A percentile compares a stretch with the other conserved stretches of the same genome.
These are phyloP conservation scores for Trichophyton benhamiae DNA, from an alignment of 2,329 filamentous ascomycete genomes.

Conservation along the genomic window DNA sequence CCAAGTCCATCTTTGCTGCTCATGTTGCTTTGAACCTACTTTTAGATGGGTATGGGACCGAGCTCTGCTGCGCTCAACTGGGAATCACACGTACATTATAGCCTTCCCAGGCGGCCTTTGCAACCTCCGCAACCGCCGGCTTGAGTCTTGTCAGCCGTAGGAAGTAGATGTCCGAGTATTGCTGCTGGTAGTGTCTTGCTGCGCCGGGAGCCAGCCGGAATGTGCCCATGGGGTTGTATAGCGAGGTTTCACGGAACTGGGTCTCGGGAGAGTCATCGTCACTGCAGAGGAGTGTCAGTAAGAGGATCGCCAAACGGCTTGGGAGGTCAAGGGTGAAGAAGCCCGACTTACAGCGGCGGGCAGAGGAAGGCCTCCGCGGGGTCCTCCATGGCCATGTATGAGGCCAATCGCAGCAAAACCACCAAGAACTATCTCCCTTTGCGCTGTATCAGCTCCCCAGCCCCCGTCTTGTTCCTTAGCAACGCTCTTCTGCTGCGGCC, in stretches of 20 bases:
- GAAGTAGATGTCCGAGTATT: constrained; percentile 98
- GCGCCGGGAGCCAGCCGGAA: constrained; percentile 58
- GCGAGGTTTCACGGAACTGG: constrained; percentile 43
- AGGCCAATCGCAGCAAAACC: no score
- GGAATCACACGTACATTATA: constrained; percentile 41
- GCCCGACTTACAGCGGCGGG: constrained; percentile 19
- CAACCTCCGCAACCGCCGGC: constrained; percentile 63
- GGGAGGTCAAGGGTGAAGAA: background rate
- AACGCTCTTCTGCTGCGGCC: no score
- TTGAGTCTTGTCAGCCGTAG: constrained; percentile 78
- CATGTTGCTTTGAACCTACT: background rate
- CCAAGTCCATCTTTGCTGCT: background rate
- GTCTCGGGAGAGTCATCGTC: constrained; percentile 26
- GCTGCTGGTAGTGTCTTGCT: constrained; percentile 69
- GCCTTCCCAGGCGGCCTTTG: constrained; percentile 62
- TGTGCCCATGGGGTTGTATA: constrained; percentile 63
- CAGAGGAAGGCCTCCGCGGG: constrained; percentile 18
- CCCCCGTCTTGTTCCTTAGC: no score
- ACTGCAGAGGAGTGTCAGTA: background rate
- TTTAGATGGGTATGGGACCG: background rate
- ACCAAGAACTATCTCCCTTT: no score
- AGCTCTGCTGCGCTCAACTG: background rate
- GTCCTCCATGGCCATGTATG: constrained; percentile 5
- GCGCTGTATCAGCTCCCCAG: no score
- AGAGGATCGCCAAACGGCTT: background rate